Evolutionary conservation across 73 alveolate species (phyloP).

Genomic region (Breviolum minutum): DNA sequence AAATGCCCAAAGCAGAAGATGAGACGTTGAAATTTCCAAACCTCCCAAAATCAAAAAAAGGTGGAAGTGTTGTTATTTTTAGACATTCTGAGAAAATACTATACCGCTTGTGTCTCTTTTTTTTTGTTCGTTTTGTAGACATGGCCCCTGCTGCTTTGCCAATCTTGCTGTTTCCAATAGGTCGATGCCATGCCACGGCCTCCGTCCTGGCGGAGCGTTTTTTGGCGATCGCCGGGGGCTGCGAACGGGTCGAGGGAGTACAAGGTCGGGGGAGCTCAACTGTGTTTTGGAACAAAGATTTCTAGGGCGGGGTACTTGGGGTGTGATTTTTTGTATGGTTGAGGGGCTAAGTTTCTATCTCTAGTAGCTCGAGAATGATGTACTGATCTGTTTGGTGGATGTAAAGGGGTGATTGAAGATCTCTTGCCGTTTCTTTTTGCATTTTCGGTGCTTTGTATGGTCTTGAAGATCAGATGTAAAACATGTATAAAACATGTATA

Average conservation of each 20-base stretch:
- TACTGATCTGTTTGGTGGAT: not conserved
- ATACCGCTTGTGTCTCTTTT: no score
- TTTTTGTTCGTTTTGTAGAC: no score
- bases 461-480: not conserved
- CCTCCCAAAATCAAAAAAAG: no score
- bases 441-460: not conserved
- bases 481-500: not conserved
- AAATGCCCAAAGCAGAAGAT: no score
- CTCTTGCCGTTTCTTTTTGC: not conserved
- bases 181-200: conserved; percentile 63
- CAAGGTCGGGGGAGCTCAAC: not conserved
- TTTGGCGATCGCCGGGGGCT: conserved; percentile 55
- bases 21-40: no score
- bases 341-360: no score
- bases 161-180: not conserved
- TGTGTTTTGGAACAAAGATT: not conserved
- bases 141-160: no score
- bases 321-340: no score
- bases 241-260: conserved; percentile 4
- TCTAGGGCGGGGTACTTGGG: no score
- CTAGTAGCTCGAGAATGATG: no score
- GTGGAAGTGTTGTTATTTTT: not conserved
- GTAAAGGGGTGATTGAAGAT: not conserved
- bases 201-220: conserved; percentile 40
- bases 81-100: no score